Base-by-base conservation (phyloP, 495 filamentous ascomycete genomes). In the Tuber brumale region DNA sequence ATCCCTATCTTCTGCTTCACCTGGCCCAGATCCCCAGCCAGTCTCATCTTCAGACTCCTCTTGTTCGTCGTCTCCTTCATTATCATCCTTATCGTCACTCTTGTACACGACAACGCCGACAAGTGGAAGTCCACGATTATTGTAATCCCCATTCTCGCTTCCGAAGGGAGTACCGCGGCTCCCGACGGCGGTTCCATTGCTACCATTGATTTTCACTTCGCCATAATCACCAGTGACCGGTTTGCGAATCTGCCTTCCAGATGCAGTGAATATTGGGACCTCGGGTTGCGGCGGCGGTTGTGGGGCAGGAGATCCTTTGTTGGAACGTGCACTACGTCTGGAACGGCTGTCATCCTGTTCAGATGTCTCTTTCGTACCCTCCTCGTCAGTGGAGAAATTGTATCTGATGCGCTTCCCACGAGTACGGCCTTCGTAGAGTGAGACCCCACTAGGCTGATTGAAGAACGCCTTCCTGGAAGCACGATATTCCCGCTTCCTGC, bases 401-500 rank as follows among this genome's bases (percentile, higher is more conserved):
- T 98, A 99, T 83, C 92, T 96, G 84, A 97, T 91, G 69, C 94
- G 91, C 85, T 98, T 98, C 61, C 95, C 95, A 72, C 95, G 89
- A 0, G 96, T 98, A 69, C 95, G 93, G 51, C 96, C 96, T 86
- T 99, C 95, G 84, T 98, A 98, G 72, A 95, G 86, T 21, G 94
- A 97, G 84, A 94, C 94, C 5, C 93, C 94, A 41, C 92, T 91
- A 6, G 94, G 94, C 21, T 95, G 91, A 72, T 90, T 87, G 84
- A 98, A 99, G 74, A 92, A 91, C 70, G 93, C 92, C 83, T 97
- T 96, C 74, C 93, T 92, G 75, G 89, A 88, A 82, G 92, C 87
- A 39, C 95, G 91, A 81, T 99, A 97, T 81, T 99, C 96, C 44
- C 95, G 91, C 27, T 94, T 92, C 82, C 91, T 93, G 61, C 95